A percentile compares a stretch with the other conserved stretches of the same genome.
These are phyloP conservation scores for Cryptococcus sp. DNA, from an alignment of 1,284 basidiomycete genomes.

Conservation along the genomic window DNA sequence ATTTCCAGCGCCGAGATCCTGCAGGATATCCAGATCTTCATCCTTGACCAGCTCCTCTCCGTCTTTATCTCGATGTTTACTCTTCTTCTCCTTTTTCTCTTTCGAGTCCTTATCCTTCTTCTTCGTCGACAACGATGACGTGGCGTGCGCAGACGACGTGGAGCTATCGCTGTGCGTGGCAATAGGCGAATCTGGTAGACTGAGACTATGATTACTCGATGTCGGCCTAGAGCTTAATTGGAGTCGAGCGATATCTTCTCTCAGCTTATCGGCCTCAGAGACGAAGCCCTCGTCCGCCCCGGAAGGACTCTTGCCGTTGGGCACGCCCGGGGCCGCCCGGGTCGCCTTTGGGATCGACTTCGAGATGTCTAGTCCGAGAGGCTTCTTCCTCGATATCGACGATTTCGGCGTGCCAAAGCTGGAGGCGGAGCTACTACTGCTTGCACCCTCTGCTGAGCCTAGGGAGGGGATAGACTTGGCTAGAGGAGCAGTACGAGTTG, in stretches of 20 bases:
- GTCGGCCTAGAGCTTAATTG: slow-evolving; percentile 66
- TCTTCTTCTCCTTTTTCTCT: slow-evolving; percentile 25
- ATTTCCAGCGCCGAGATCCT: slow-evolving; percentile 94
- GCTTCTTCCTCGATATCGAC: slow-evolving; percentile 51
- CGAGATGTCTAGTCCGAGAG: slow-evolving; percentile 47
- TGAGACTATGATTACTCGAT: slow-evolving; percentile 14
- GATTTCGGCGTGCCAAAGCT: slow-evolving; percentile 34
- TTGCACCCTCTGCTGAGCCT: neutral
- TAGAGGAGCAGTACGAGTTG: too few species aligned
- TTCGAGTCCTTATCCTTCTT: slow-evolving; percentile 22
- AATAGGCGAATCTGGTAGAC: slow-evolving; percentile 24
- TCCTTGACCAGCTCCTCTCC: slow-evolving; percentile 73
- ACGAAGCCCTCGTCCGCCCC: slow-evolving; percentile 30
- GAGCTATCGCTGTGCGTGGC: slow-evolving; percentile 12
- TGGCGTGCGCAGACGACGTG: neutral
- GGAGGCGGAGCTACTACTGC: slow-evolving; percentile 5
- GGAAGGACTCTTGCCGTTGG: slow-evolving; percentile 17
- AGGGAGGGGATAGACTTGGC: too few species aligned
- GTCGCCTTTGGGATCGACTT: slow-evolving; percentile 42
- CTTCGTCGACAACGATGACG: slow-evolving; percentile 6
- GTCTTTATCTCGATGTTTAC: slow-evolving; percentile 61
- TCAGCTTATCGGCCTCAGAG: slow-evolving; percentile 55
- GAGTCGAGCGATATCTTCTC: slow-evolving; percentile 48
- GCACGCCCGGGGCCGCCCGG: slow-evolving; percentile 34
- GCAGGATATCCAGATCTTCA: slow-evolving; percentile 78